Percentiles rank a stretch among this genome's conserved stretches.
phyloP scores from a whole-genome alignment of 2,329 filamentous ascomycete genomes.

The Pseudogymnoascus sp. region DNA sequence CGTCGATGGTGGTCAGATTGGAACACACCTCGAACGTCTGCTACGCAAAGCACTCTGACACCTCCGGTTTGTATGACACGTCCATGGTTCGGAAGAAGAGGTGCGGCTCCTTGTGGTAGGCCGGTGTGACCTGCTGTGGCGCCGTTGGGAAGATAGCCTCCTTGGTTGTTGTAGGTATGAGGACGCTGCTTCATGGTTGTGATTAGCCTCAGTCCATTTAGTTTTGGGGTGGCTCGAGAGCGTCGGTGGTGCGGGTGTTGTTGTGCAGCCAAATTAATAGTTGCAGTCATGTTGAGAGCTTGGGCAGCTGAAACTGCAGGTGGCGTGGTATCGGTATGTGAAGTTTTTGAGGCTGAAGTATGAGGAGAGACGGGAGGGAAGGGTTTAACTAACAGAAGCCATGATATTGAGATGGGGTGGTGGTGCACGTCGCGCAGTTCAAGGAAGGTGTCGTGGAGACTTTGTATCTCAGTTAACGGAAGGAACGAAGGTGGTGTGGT shows the following conservation, averaged over 20 bases:
- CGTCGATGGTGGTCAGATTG: conserved; percentile 6
- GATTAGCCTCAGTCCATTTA: conserved; percentile 4
- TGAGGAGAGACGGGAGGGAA: conserved; percentile 11
- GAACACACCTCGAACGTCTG: conserved; percentile 61
- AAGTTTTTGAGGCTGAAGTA: conserved; percentile 5
- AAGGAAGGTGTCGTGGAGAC: conserved; percentile 11
- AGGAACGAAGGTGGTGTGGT: not conserved
- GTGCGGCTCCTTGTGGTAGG: conserved; percentile 53
- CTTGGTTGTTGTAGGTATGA: conserved; percentile 28
- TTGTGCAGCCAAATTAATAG: not conserved
- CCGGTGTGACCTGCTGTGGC: conserved; percentile 39
- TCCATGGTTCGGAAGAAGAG: conserved; percentile 61
- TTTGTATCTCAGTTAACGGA: not conserved
- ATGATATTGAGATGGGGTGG: conserved; percentile 18
- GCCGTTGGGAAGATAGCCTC: conserved; percentile 55
- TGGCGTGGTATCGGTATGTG: not conserved
- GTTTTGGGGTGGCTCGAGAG: not conserved
- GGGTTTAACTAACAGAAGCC: conserved; percentile 24
- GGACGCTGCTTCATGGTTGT: conserved; percentile 28
- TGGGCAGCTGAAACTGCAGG: not conserved
- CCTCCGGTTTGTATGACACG: conserved; percentile 60
- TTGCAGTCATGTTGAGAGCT: not conserved
- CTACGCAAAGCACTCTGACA: conserved; percentile 62
- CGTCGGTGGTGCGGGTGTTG: not conserved
- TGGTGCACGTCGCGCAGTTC: conserved; percentile 9